A percentile compares a stretch with the other conserved stretches of the same genome.
These are phyloP conservation scores for Lachnellula hyalina DNA, from an alignment of 2,329 filamentous ascomycete genomes.

Conservation along the genomic window DNA sequence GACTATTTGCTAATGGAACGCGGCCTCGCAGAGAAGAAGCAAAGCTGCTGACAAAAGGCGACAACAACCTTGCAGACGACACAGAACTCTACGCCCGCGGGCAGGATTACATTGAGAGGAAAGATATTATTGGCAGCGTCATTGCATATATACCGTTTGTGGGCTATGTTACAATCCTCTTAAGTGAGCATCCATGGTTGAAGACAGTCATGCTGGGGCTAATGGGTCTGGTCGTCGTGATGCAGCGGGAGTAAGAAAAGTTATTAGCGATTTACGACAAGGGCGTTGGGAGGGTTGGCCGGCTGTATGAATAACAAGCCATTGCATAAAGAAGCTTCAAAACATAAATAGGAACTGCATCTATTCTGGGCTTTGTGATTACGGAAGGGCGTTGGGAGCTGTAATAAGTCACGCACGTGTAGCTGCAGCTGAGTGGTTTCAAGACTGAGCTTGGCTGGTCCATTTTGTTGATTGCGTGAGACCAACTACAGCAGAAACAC, in stretches of 20 bases:
- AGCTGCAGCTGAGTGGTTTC: too few species aligned
- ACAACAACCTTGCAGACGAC: conserved; percentile 93
- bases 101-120: conserved; percentile 79
- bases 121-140: conserved; percentile 91
- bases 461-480: too few species aligned
- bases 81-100: conserved; percentile 82
- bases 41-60: conserved; percentile 91
- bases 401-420: too few species aligned
- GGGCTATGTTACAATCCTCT: conserved; percentile 92
- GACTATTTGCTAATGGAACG: conserved; percentile 3
- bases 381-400: background rate
- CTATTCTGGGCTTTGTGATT: background rate
- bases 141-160: conserved; percentile 90
- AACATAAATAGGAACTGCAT: background rate
- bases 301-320: conserved; percentile 12
- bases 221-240: conserved; percentile 89
- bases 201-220: conserved; percentile 92
- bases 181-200: conserved; percentile 94
- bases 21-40: conserved; percentile 42
- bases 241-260: conserved; percentile 70
- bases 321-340: background rate
- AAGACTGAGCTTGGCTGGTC: too few species aligned
- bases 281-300: conserved; percentile 24
- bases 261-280: background rate
- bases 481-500: too few species aligned